A percentile compares a stretch with the other conserved stretches of the same genome.
These are phyloP conservation scores for Exsudoporus frostii DNA, from an alignment of 768 basidiomycete species.

Conservation along the genomic window DNA sequence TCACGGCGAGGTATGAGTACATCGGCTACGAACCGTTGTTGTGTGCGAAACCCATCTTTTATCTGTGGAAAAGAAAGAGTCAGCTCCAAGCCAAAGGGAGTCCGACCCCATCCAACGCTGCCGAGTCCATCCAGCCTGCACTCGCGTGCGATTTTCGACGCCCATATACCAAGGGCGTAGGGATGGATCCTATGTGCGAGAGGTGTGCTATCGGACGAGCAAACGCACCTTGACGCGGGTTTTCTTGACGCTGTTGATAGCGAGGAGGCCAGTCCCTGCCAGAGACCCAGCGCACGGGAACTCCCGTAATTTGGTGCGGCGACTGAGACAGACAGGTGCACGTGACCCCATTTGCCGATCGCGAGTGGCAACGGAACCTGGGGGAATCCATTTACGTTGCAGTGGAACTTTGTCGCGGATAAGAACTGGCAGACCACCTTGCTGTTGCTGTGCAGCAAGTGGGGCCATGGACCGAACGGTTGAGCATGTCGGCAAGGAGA, in stretches of 20 bases:
- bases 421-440: neutral
- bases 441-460: neutral
- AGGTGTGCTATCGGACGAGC: neutral
- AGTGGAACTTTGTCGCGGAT: too few species aligned
- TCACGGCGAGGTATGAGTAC: slow-evolving; percentile 26
- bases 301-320: slow-evolving; percentile 30
- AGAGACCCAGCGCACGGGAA: slow-evolving; percentile 18
- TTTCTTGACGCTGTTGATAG: slow-evolving; percentile 29
- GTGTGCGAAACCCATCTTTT: slow-evolving; percentile 36
- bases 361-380: too few species aligned
- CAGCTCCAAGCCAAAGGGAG: slow-evolving; percentile 5
- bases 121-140: slow-evolving; percentile 22
- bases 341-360: too few species aligned
- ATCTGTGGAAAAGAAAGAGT: slow-evolving; percentile 22
- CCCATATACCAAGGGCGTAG: neutral
- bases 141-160: neutral
- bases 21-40: slow-evolving; percentile 30
- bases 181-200: neutral
- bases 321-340: too few species aligned
- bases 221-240: slow-evolving; percentile 33
- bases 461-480: too few species aligned
- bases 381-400: too few species aligned
- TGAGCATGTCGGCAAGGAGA: neutral
- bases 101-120: slow-evolving; percentile 17
- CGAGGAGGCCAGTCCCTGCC: slow-evolving; percentile 9